Conservation (phyloP, 306 rosid species). For the Crataegus laevigata region DNA sequence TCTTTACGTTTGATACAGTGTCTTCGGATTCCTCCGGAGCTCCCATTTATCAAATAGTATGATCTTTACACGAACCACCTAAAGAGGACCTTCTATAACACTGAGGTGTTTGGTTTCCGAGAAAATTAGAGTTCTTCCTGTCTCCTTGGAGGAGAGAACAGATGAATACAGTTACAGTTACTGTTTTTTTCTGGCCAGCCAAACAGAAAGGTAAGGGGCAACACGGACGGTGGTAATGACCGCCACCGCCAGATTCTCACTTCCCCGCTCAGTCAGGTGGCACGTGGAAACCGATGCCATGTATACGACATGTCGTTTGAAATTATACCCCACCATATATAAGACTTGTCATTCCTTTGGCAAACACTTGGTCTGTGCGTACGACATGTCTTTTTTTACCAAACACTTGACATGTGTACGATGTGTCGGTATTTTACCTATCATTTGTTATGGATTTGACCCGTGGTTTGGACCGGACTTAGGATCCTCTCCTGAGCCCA, state of each 20-base stretch:
- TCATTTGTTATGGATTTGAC: no score
- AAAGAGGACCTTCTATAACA: not conserved
- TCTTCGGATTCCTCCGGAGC: slow-evolving; percentile 8
- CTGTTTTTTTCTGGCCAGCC: not conserved
- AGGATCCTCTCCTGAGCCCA: no score
- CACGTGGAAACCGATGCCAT: not conserved
- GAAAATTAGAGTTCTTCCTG: not conserved
- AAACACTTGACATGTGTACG: no score
- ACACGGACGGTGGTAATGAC: not conserved
- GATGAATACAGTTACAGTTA: not conserved
- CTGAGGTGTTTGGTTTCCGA: not conserved
- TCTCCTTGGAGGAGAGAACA: not conserved
- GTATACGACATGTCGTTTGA: no score
- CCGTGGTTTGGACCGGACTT: no score
- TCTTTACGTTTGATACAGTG: not conserved
- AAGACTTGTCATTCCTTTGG: no score
- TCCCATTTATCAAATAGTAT: not conserved
- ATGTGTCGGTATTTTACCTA: no score
- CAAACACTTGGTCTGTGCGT: no score
- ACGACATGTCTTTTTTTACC: no score
- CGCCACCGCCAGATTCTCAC: not conserved
- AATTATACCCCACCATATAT: no score
- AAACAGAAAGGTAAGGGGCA: not conserved
- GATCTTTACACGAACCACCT: not conserved
- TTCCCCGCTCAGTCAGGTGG: not conserved